phyloP scores from a whole-genome alignment of 139 green algal species.

The Haematococcus lacustris region DNA sequence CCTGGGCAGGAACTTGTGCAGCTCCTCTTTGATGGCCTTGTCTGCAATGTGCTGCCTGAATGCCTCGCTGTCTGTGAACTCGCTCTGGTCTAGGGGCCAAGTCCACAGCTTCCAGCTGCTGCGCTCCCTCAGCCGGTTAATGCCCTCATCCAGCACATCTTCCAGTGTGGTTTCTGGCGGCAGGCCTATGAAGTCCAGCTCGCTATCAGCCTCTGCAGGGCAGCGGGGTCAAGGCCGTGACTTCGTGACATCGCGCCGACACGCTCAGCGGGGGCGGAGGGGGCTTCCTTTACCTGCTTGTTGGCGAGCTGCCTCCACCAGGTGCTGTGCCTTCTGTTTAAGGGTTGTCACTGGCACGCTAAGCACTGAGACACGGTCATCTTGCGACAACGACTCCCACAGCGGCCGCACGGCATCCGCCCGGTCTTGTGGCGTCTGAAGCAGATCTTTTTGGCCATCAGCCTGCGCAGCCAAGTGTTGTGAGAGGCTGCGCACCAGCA shows the following conservation, averaged over 20 bases:
- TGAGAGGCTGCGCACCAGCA: neutral
- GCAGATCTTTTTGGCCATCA: conserved; percentile 3
- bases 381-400: conserved; percentile 60
- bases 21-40: conserved; percentile 51
- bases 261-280: too few relatives aligned
- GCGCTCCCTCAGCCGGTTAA: conserved; percentile 34
- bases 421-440: conserved; percentile 51
- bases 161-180: conserved; percentile 42
- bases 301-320: conserved; percentile 21
- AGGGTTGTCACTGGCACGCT: conserved; percentile 51
- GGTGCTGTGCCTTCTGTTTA: conserved; percentile 27
- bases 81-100: conserved; percentile 22
- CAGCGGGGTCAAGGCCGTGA: neutral
- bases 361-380: conserved; percentile 53
- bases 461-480: neutral
- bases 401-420: conserved; percentile 56
- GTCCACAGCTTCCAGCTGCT: conserved; percentile 43
- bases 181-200: conserved; percentile 15
- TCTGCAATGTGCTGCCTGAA: conserved; percentile 45
- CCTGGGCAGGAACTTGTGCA: conserved; percentile 54
- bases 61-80: conserved; percentile 54
- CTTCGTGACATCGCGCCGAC: neutral
- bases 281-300: conserved; percentile 22
- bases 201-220: conserved; percentile 15
- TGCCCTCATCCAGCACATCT: conserved; percentile 62